These are phyloP conservation scores for Diplodia seriata DNA, from an alignment of 2,329 filamentous ascomycete genomes.

Conservation along the genomic window DNA sequence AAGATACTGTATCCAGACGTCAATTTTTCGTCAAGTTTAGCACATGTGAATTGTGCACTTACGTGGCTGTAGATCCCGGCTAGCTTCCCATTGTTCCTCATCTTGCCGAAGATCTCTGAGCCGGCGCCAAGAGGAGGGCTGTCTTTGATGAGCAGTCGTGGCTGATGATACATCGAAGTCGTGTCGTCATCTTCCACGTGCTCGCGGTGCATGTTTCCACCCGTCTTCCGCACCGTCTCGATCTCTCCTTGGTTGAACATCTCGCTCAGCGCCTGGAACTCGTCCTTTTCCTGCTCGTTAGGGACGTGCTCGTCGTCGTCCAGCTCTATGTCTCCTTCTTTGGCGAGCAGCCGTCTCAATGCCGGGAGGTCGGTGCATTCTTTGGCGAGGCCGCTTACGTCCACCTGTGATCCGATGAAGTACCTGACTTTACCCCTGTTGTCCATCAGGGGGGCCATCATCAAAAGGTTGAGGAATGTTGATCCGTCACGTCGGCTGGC, in stretches of 20 bases:
- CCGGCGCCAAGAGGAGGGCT: constrained; percentile 36
- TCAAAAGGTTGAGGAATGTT: constrained; percentile 78
- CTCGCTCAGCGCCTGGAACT: constrained; percentile 70
- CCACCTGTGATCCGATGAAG: constrained; percentile 75
- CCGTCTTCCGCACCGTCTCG: constrained; percentile 66
- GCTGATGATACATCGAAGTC: constrained; percentile 45
- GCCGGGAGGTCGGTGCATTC: constrained; percentile 71
- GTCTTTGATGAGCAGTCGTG: constrained; percentile 59
- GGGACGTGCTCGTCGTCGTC: not conserved
- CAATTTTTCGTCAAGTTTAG: too few species aligned
- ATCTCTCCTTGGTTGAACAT: constrained; percentile 74
- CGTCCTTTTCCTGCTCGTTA: constrained; percentile 57
- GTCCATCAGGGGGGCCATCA: constrained; percentile 75
- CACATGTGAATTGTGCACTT: constrained; percentile 40
- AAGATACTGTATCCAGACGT: constrained; percentile 49
- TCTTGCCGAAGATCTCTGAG: constrained; percentile 36
- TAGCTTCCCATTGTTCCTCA: constrained; percentile 49
- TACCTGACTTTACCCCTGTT: constrained; percentile 71
- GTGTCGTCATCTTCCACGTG: constrained; percentile 39
- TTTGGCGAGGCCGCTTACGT: constrained; percentile 72
- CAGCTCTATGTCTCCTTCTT: constrained; percentile 39
- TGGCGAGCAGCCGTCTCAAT: constrained; percentile 58
- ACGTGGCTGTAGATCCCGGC: constrained; percentile 61
- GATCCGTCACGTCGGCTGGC: constrained; percentile 73
- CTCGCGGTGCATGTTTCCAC: constrained; percentile 68